These are phyloP conservation scores for Panicum hallii DNA, from an alignment of 202 grass and related monocot species.

Conservation along the genomic window DNA sequence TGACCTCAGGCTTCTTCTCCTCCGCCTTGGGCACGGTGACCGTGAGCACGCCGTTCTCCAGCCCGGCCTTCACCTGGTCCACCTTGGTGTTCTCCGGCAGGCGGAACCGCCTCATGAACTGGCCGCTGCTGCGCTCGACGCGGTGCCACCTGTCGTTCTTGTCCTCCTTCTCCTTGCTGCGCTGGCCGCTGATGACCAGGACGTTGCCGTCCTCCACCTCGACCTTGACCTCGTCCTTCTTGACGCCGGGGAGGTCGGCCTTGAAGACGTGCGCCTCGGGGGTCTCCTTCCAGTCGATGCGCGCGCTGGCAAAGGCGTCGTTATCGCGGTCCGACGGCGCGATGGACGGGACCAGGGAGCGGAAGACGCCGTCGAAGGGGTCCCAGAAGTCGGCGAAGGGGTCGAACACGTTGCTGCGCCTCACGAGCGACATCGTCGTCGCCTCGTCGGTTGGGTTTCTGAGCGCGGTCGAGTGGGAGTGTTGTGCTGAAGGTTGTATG, in stretches of 20 bases:
- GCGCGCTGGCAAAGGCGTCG: slow-evolving; percentile 37
- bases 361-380: slow-evolving; percentile 51
- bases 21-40: slow-evolving; percentile 63
- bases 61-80: slow-evolving; percentile 43
- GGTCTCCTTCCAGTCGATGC: slow-evolving; percentile 75
- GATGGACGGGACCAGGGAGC: slow-evolving; percentile 45
- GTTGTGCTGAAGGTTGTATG: neutral
- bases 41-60: slow-evolving; percentile 66
- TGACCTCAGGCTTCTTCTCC: slow-evolving; percentile 52
- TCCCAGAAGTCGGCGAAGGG: slow-evolving; percentile 54
- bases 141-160: slow-evolving; percentile 64
- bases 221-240: slow-evolving; percentile 56
- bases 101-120: slow-evolving; percentile 42
- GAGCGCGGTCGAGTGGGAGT: neutral
- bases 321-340: neutral
- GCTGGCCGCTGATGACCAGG: slow-evolving; percentile 58
- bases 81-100: slow-evolving; percentile 58
- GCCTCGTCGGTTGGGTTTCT: neutral
- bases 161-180: slow-evolving; percentile 54
- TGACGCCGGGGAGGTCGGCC: slow-evolving; percentile 56
- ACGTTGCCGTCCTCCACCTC: slow-evolving; percentile 55
- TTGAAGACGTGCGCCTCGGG: slow-evolving; percentile 65
- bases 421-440: slow-evolving; percentile 62
- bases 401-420: slow-evolving; percentile 63
- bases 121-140: slow-evolving; percentile 55